These are phyloP conservation scores for Aphanomyces euteiches DNA, from an alignment of 352 stramenopile genomes.

Conservation along the genomic window DNA sequence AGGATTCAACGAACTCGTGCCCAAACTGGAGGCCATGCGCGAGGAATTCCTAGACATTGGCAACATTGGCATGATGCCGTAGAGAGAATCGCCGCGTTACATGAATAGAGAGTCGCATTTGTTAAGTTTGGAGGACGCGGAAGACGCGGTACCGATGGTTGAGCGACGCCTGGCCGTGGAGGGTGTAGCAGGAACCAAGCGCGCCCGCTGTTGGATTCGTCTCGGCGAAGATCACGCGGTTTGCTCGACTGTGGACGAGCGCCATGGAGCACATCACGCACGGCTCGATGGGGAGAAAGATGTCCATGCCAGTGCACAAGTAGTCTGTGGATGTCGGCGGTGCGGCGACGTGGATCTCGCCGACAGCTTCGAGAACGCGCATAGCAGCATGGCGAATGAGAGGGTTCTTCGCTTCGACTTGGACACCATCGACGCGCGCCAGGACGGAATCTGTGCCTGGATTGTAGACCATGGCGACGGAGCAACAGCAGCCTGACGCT, in stretches of 20 bases:
- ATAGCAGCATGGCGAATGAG: neutral
- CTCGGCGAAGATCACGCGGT: conserved; percentile 69
- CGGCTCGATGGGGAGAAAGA: conserved; percentile 81
- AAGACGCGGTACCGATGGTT: conserved; percentile 88
- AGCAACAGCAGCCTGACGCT: conserved; percentile 62
- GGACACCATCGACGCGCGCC: conserved; percentile 38
- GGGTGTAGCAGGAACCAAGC: conserved; percentile 50
- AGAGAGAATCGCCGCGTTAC: neutral
- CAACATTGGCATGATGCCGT: neutral
- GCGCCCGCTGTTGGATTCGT: conserved; percentile 57
- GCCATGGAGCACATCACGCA: conserved; percentile 89
- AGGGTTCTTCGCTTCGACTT: conserved; percentile 31
- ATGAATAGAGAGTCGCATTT: neutral
- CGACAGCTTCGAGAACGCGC: conserved; percentile 14
- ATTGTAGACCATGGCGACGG: conserved; percentile 54
- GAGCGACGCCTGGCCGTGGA: conserved; percentile 83
- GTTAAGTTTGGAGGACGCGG: conserved; percentile 27
- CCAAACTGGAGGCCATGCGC: conserved; percentile 69
- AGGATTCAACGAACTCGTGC: conserved; percentile 79
- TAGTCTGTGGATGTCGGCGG: conserved; percentile 42
- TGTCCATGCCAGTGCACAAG: conserved; percentile 84
- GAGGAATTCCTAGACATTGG: conserved; percentile 50
- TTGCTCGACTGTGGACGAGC: conserved; percentile 78
- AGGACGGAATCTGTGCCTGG: conserved; percentile 48
- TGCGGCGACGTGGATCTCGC: conserved; percentile 1